A percentile compares a stretch with the other conserved stretches of the same genome.
Conservation (phyloP, 1,284 basidiomycete species). For the Naganishia sp. region DNA sequence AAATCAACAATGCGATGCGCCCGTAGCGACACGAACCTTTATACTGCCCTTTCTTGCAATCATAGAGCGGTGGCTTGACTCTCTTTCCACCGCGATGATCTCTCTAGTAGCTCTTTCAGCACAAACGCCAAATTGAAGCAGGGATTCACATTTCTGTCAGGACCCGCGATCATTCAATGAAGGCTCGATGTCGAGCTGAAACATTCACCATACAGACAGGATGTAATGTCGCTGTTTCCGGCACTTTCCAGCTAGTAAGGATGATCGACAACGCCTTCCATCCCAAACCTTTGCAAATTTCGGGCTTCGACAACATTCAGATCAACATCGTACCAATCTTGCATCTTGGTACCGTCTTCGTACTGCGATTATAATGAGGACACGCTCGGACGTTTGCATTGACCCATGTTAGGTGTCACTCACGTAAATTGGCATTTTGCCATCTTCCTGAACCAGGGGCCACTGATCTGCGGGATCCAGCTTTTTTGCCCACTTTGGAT, state of each 20-base stretch:
- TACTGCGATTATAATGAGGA: conserved; percentile 7
- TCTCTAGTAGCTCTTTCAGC: too few relatives aligned
- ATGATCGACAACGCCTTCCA: conserved; percentile 32
- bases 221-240: too few relatives aligned
- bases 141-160: too few relatives aligned
- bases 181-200: too few relatives aligned
- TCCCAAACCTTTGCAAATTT: conserved; percentile 29
- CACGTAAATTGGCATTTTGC: conserved; percentile 27
- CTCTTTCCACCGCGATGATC: too few relatives aligned
- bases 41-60: too few relatives aligned
- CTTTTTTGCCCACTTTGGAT: conserved; percentile 33
- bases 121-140: too few relatives aligned
- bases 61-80: too few relatives aligned
- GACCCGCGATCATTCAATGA: too few relatives aligned
- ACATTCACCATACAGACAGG: too few relatives aligned
- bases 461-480: conserved; percentile 32
- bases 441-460: conserved; percentile 33
- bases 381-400: background rate
- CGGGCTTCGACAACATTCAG: conserved; percentile 31
- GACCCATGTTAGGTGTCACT: background rate
- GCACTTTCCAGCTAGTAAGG: conserved; percentile 16
- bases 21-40: too few relatives aligned
- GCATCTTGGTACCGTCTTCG: conserved; percentile 29
- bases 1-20: too few relatives aligned
- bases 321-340: conserved; percentile 35